Conservation (phyloP, 1,284 basidiomycete genomes). For the Puccinia novopanici region DNA sequence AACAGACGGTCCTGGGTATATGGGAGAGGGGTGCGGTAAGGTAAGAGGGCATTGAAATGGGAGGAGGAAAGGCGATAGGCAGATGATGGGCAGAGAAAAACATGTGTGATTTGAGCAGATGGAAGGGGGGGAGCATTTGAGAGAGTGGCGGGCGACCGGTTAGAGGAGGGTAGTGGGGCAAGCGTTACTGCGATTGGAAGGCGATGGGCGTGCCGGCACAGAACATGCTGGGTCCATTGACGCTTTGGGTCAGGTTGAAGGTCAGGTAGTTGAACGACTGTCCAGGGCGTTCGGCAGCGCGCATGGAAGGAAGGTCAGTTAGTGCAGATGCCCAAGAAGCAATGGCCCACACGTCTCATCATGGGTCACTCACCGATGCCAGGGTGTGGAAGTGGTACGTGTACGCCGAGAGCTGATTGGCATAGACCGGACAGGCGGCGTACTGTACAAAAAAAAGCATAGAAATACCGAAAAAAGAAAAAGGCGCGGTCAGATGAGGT, state of each 20-base stretch:
- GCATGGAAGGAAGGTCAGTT: neutral
- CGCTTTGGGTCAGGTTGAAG: conserved; percentile 36
- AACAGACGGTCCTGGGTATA: too few species aligned
- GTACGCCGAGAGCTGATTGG: conserved; percentile 17
- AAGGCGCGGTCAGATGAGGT: too few species aligned
- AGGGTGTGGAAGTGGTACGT: conserved; percentile 42
- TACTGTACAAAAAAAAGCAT: conserved; percentile 15
- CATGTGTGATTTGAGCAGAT: neutral
- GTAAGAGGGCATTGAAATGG: neutral
- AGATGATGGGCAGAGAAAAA: neutral
- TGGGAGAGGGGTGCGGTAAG: too few species aligned
- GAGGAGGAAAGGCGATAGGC: neutral
- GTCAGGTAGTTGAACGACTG: conserved; percentile 37
- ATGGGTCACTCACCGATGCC: conserved; percentile 1
- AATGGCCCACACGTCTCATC: neutral
- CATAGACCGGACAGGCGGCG: conserved; percentile 27
- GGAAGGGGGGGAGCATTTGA: neutral
- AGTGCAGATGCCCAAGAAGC: neutral
- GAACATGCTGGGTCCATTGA: conserved; percentile 35
- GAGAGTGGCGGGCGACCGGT: too few species aligned
- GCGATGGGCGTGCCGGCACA: conserved; percentile 24
- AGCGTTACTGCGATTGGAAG: neutral
- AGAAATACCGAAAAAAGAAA: neutral
- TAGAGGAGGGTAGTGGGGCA: too few species aligned
- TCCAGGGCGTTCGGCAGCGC: neutral